phyloP scores from a whole-genome alignment of 441 rosid species.

The Bruguiera hainesii region DNA sequence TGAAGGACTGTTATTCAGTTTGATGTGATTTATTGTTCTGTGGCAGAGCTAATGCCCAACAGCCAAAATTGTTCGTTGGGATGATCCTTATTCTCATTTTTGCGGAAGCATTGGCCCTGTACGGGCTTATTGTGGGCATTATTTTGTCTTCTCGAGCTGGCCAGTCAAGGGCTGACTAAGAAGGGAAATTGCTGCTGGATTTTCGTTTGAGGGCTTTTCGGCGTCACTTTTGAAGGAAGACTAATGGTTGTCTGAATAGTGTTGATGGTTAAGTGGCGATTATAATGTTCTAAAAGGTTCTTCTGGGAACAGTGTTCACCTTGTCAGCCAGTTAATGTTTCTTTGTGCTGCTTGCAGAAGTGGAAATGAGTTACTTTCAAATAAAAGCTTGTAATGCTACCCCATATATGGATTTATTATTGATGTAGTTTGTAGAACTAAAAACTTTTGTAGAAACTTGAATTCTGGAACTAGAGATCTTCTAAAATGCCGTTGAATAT shows the following conservation, averaged over 20 bases:
- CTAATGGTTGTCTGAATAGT: slow-evolving; percentile 12
- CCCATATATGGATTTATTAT: slow-evolving; percentile 12
- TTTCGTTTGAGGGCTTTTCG: slow-evolving; percentile 27
- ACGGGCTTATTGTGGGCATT: slow-evolving; percentile 82
- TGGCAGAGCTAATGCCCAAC: slow-evolving; percentile 80
- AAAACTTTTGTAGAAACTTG: slow-evolving; percentile 16
- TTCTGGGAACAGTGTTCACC: slow-evolving; percentile 16
- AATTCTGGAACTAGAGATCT: slow-evolving; percentile 4
- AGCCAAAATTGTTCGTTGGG: slow-evolving; percentile 84
- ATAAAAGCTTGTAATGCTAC: slow-evolving; percentile 30
- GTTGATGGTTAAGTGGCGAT: slow-evolving; percentile 18
- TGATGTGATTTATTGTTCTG: slow-evolving; percentile 10
- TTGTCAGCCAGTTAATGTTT: slow-evolving; percentile 22
- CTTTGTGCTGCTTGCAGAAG: slow-evolving; percentile 18
- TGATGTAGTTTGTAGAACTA: slow-evolving; percentile 17
- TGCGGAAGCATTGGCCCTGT: slow-evolving; percentile 82
- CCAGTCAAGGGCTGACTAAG: slow-evolving; percentile 80
- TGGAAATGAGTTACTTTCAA: slow-evolving; percentile 27
- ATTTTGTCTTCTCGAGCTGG: slow-evolving; percentile 88
- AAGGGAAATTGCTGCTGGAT: slow-evolving; percentile 1
- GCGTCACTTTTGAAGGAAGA: slow-evolving; percentile 2
- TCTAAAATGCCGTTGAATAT: not conserved
- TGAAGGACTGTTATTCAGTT: not conserved
- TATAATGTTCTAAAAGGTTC: slow-evolving; percentile 17
- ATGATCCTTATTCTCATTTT: slow-evolving; percentile 86